Conservation (phyloP, 148 eudicot species). For the Nyssa sinensis region DNA sequence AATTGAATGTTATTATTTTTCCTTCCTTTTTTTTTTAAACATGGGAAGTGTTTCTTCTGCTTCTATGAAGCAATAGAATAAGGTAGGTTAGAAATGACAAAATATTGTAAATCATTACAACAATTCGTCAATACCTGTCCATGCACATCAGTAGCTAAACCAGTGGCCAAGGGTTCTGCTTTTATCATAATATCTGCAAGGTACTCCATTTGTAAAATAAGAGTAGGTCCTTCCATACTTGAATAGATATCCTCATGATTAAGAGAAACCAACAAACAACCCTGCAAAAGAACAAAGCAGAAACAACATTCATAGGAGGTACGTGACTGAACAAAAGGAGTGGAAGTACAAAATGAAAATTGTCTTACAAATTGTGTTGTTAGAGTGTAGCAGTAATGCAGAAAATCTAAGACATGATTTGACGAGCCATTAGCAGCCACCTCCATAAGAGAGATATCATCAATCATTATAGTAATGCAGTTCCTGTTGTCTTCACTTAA, state of each 20-base stretch:
- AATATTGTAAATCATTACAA: constrained; percentile 1
- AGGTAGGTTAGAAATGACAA: not conserved
- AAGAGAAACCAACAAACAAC: constrained; percentile 64
- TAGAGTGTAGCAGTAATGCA: constrained; percentile 76
- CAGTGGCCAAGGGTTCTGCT: constrained; percentile 81
- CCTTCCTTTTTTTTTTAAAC: not conserved
- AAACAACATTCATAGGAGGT: too few relatives aligned
- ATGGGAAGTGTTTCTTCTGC: not conserved
- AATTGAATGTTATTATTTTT: too few relatives aligned
- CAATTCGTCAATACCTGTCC: constrained; percentile 65
- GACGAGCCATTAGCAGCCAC: constrained; percentile 79
- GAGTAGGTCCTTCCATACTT: constrained; percentile 36
- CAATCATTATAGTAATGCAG: constrained; percentile 53
- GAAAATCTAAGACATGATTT: constrained; percentile 65
- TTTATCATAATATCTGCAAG: constrained; percentile 62
- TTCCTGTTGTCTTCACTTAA: constrained; percentile 28
- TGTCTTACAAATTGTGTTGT: constrained; percentile 68
- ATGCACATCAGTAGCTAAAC: constrained; percentile 87
- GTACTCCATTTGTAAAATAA: constrained; percentile 68
- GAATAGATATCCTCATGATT: constrained; percentile 75
- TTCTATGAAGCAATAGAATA: not conserved
- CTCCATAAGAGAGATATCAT: constrained; percentile 86
- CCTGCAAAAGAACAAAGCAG: constrained; percentile 29
- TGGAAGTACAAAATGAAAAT: not conserved
- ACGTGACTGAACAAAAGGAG: not conserved